Base-by-base conservation (phyloP, 768 basidiomycete genomes). In the Inosperma sp. region DNA sequence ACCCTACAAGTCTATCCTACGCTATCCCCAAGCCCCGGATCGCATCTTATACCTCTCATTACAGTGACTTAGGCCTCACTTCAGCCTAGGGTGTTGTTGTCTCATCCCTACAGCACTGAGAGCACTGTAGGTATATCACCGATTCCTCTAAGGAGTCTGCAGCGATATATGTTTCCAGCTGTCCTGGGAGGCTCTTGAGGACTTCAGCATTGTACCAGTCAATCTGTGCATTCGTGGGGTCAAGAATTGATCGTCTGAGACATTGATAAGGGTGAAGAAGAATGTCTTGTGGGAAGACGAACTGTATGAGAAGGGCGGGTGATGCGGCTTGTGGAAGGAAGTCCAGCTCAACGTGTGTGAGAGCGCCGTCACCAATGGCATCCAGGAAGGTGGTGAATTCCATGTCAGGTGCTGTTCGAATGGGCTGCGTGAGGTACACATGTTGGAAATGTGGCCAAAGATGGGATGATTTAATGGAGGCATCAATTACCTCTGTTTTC, bases 361-460 rank as follows among this genome's bases (percentile, higher is more conserved):
- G 62, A 0, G 57, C 56, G 14, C 67, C 65, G 45, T 73, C 68
- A 1, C 74, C 72, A 42, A 75, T n/a, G n/a, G n/a, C n/a, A n/a
- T n/a, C n/a, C n/a, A n/a, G n/a, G n/a, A n/a, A n/a, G n/a, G n/a
- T n/a, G n/a, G n/a, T n/a, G n/a, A n/a, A n/a, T n/a, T n/a, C n/a
- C n/a, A n/a, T n/a, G n/a, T n/a, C n/a, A n/a, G n/a, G n/a, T n/a
- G n/a, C n/a, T n/a, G n/a, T n/a, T n/a, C n/a, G n/a, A n/a, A n/a
- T n/a, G n/a, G n/a, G n/a, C n/a, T n/a, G n/a, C n/a, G n/a, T n/a
- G n/a, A n/a, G n/a, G n/a, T n/a, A n/a, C n/a, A n/a, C n/a, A n/a
- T n/a, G n/a, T n/a, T n/a, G n/a, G n/a, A n/a, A n/a, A n/a, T n/a
- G n/a, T n/a, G n/a, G n/a, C n/a, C n/a, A n/a, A n/a, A n/a, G n/a